phyloP scores from a whole-genome alignment of 768 basidiomycete species.

The Xerocomus potaroensis region DNA sequence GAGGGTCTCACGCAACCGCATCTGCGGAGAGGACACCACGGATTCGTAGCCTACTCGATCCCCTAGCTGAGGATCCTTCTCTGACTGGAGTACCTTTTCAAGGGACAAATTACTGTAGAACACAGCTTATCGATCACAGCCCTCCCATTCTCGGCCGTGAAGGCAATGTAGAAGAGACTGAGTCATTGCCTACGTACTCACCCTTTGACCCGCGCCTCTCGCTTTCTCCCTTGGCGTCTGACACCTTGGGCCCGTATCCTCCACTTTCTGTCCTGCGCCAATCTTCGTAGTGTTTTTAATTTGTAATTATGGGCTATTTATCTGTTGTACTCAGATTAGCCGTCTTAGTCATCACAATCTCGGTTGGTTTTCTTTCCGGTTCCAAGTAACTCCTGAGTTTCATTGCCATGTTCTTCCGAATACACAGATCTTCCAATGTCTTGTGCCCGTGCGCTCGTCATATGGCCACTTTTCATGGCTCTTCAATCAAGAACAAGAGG shows the following conservation, averaged over 20 bases:
- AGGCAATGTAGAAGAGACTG: slow-evolving; percentile 6
- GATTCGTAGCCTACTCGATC: not conserved
- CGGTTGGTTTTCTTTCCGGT: not conserved
- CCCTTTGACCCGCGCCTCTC: slow-evolving; percentile 23
- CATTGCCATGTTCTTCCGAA: slow-evolving; percentile 28
- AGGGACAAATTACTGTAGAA: not conserved
- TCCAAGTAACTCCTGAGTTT: not conserved
- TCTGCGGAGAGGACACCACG: not conserved
- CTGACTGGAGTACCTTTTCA: slow-evolving; percentile 17
- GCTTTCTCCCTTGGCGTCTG: slow-evolving; percentile 15
- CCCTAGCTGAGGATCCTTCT: slow-evolving; percentile 10
- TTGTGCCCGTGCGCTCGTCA: slow-evolving; percentile 32
- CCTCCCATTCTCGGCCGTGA: not conserved
- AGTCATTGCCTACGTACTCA: slow-evolving; percentile 24
- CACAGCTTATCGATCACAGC: not conserved
- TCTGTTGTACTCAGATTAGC: not conserved
- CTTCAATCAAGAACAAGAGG: slow-evolving; percentile 42
- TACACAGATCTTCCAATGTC: slow-evolving; percentile 15
- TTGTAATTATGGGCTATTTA: not conserved
- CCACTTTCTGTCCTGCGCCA: slow-evolving; percentile 11
- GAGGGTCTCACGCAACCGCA: not conserved
- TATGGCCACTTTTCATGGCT: slow-evolving; percentile 42
- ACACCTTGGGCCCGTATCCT: slow-evolving; percentile 28
- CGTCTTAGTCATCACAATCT: slow-evolving; percentile 13
- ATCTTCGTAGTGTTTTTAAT: not conserved